A percentile compares a stretch with the other conserved stretches of the same genome.
These are phyloP conservation scores for Cephalotrichum gorgonifer DNA, from an alignment of 2,329 filamentous ascomycete species.

Conservation along the genomic window DNA sequence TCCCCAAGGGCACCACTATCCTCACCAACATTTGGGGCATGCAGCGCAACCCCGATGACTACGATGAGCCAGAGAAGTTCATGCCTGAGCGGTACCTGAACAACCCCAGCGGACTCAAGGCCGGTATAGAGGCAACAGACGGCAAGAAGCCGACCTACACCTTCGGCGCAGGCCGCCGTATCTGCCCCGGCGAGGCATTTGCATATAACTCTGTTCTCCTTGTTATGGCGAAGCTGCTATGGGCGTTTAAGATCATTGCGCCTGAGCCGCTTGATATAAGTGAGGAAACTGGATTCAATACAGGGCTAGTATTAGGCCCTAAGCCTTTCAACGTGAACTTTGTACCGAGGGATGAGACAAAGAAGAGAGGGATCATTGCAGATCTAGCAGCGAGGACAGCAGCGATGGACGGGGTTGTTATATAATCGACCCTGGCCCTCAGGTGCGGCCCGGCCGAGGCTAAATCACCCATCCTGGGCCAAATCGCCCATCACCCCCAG, in stretches of 20 bases:
- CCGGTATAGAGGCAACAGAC: constrained; percentile 5
- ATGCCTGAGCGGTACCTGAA: constrained; percentile 16
- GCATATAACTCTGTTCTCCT: constrained; percentile 32
- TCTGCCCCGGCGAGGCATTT: constrained; percentile 37
- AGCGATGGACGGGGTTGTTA: too few relatives aligned
- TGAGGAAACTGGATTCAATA: constrained; percentile 14
- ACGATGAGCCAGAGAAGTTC: constrained; percentile 15
- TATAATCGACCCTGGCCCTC: too few relatives aligned
- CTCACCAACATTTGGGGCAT: constrained; percentile 21
- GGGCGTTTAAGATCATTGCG: constrained; percentile 31
- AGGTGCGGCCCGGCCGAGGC: too few relatives aligned
- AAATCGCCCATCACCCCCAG: too few relatives aligned
- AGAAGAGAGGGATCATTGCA: too few relatives aligned
- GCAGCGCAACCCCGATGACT: constrained; percentile 14
- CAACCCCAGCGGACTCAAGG: constrained; percentile 6
- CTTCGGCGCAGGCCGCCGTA: constrained; percentile 36
- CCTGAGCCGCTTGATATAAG: constrained; percentile 13
- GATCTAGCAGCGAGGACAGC: too few relatives aligned
- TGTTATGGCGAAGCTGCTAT: constrained; percentile 29
- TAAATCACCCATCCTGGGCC: too few relatives aligned
- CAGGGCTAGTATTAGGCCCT: constrained; percentile 8
- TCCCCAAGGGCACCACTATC: constrained; percentile 36
- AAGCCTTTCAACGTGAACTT: constrained; percentile 12
- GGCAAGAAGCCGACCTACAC: constrained; percentile 21
- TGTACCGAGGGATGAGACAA: constrained; percentile 10